These are phyloP conservation scores for Lepidopterella palustris DNA, from an alignment of 495 filamentous ascomycete species.

Conservation along the genomic window DNA sequence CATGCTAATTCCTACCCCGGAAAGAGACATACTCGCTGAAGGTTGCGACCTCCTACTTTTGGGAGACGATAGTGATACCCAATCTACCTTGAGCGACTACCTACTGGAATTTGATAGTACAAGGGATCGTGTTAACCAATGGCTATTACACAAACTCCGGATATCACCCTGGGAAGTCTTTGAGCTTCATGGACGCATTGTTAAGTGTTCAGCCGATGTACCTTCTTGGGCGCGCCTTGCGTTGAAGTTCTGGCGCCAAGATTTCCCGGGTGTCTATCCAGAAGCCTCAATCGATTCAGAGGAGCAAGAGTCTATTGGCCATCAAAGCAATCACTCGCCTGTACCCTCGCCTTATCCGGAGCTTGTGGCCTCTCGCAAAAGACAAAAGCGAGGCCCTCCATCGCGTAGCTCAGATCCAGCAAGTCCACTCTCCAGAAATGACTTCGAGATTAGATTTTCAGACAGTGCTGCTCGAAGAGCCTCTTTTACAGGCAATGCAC, in stretches of 20 bases:
- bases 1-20: neutral
- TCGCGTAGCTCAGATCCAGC: neutral
- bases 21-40: neutral
- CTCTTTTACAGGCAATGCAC: neutral
- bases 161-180: constrained; percentile 18
- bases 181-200: constrained; percentile 10
- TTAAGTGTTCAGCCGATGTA: neutral
- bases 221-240: constrained; percentile 14
- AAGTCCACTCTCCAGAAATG: neutral
- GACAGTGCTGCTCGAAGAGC: neutral
- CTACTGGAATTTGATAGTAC: constrained; percentile 18
- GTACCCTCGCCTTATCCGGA: neutral
- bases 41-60: constrained; percentile 4
- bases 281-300: neutral
- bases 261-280: neutral
- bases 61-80: constrained; percentile 4
- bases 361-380: neutral
- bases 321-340: neutral
- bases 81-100: constrained; percentile 22
- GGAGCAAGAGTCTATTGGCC: neutral
- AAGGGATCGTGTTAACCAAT: constrained; percentile 14
- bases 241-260: constrained; percentile 4
- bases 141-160: constrained; percentile 24
- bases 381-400: neutral
- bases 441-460: neutral